Conservation (phyloP, 257 asterid genomes). For the Penstemon newberryi region DNA sequence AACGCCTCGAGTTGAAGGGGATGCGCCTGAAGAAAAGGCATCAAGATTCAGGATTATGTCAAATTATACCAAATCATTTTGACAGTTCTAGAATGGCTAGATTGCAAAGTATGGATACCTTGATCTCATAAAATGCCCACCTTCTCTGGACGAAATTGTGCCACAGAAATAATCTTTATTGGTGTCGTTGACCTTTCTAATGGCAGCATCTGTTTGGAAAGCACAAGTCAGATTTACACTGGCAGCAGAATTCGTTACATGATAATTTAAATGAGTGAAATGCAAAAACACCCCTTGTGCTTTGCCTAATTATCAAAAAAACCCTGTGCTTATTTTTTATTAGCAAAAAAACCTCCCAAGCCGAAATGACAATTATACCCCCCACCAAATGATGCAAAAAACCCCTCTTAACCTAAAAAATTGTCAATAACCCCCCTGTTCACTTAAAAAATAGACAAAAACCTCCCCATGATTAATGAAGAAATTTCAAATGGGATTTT, state of each 20-base stretch:
- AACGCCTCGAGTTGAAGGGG: constrained; percentile 91
- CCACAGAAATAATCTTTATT: constrained; percentile 76
- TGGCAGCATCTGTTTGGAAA: constrained; percentile 62
- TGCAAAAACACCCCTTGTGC: no score
- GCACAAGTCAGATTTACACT: constrained; percentile 31
- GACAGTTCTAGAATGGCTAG: constrained; percentile 12
- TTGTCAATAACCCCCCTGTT: no score
- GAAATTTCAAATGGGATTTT: no score
- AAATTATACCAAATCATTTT: constrained; percentile 24
- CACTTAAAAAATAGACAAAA: no score
- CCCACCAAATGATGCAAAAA: no score
- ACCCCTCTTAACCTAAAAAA: no score
- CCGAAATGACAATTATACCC: no score
- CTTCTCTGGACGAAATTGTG: constrained; percentile 99
- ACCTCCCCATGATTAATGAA: no score
- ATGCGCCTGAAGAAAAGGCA: constrained; percentile 64
- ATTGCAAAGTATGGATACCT: constrained; percentile 45
- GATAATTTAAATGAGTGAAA: neutral
- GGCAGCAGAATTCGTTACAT: constrained; percentile 15
- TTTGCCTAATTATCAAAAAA: no score
- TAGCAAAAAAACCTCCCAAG: no score
- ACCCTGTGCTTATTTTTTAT: no score
- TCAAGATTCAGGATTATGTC: constrained; percentile 26
- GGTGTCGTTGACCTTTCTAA: constrained; percentile 67
- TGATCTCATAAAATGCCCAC: constrained; percentile 63